These are phyloP conservation scores for Stephania yunnanensis DNA, from an alignment of 164 flowering plant genomes.

Conservation along the genomic window DNA sequence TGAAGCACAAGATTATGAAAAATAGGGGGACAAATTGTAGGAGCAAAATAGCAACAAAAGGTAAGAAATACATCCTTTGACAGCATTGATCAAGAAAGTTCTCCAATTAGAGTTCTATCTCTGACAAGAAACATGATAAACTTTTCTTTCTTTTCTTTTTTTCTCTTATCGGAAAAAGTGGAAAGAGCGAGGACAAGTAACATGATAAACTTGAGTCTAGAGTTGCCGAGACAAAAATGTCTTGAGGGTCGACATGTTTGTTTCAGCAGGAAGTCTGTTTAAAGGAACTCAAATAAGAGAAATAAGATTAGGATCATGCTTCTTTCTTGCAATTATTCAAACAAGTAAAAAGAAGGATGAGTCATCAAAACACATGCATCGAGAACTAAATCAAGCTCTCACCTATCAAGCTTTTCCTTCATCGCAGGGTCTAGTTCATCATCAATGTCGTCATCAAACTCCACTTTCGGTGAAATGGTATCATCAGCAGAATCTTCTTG, in stretches of 20 bases:
- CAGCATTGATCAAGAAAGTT: not conserved
- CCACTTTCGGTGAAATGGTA: slow-evolving; percentile 35
- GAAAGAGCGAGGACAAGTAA: too few species aligned
- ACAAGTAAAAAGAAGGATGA: not conserved
- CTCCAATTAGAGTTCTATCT: not conserved
- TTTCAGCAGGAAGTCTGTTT: too few species aligned
- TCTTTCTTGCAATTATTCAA: not conserved
- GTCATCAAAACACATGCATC: not conserved
- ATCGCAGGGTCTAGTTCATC: slow-evolving; percentile 81
- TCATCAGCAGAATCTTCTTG: slow-evolving; percentile 28
- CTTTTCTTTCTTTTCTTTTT: too few species aligned
- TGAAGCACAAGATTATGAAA: not conserved
- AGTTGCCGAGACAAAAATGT: too few species aligned
- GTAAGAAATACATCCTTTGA: not conserved
- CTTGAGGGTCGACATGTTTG: too few species aligned
- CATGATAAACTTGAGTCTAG: too few species aligned
- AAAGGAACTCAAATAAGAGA: too few species aligned
- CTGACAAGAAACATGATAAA: too few species aligned
- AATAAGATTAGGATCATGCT: too few species aligned
- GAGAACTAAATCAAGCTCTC: slow-evolving; percentile 10
- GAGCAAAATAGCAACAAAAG: too few species aligned
- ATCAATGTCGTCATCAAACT: slow-evolving; percentile 70
- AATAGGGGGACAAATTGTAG: too few species aligned
- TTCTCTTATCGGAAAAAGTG: too few species aligned
- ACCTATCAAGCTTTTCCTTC: slow-evolving; percentile 83